Conservation (phyloP, 192 early-diverging fungal genomes). For the Coemansia asiatica region DNA sequence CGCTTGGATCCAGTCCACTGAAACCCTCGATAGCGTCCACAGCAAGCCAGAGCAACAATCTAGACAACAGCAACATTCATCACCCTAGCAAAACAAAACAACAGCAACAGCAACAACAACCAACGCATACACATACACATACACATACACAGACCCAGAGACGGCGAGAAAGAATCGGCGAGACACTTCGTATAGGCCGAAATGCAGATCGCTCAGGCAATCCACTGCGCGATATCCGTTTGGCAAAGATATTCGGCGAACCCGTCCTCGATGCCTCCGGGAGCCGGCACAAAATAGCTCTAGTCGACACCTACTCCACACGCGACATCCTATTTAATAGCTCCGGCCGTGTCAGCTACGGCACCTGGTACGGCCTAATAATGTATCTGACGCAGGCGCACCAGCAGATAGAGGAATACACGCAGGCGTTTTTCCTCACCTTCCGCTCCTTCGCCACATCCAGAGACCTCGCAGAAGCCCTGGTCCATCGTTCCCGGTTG, state of each 20-base stretch:
- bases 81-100: not conserved
- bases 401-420: constrained; percentile 54
- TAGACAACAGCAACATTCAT: not conserved
- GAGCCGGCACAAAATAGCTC: not conserved
- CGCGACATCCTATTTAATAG: constrained; percentile 40
- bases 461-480: constrained; percentile 59
- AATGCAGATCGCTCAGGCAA: constrained; percentile 3
- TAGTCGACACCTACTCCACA: not conserved
- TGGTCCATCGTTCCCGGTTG: constrained; percentile 69
- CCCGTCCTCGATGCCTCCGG: not conserved
- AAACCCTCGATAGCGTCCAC: not conserved
- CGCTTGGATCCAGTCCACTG: not conserved
- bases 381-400: constrained; percentile 56
- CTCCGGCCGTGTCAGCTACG: constrained; percentile 52
- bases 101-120: constrained; percentile 4
- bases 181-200: constrained; percentile 12
- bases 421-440: constrained; percentile 75
- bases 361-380: constrained; percentile 43
- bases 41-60: not conserved
- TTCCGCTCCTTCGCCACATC: constrained; percentile 83
- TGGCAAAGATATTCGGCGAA: constrained; percentile 39
- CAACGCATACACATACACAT: too few species aligned
- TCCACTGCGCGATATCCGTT: constrained; percentile 20
- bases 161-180: constrained; percentile 17
- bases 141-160: too few species aligned